Evolutionary conservation across 495 filamentous ascomycete genomes (phyloP).

Genomic region (Podospora bellae-mahoneyi): DNA sequence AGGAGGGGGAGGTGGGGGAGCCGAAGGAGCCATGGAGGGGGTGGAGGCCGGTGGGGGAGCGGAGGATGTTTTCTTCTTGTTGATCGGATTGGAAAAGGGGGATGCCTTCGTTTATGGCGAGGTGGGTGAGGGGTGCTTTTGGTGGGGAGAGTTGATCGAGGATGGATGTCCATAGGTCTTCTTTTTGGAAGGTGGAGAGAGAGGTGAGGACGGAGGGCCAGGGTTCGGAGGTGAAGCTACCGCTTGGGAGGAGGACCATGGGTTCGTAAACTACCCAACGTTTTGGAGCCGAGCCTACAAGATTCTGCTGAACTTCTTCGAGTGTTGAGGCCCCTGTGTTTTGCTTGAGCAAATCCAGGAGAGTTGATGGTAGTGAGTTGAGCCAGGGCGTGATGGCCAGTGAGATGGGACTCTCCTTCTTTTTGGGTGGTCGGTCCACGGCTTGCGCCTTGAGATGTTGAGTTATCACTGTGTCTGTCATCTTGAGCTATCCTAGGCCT

Average conservation of each 20-base stretch:
- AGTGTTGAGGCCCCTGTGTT: not conserved
- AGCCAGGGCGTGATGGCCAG: slow-evolving; percentile 34
- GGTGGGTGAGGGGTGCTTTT: slow-evolving; percentile 53
- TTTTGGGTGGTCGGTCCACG: slow-evolving; percentile 15
- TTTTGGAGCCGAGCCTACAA: slow-evolving; percentile 51
- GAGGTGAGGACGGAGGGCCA: slow-evolving; percentile 47
- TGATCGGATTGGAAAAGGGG: slow-evolving; percentile 37
- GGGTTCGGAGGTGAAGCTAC: slow-evolving; percentile 49
- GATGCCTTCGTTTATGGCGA: slow-evolving; percentile 74
- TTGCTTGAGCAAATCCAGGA: not conserved
- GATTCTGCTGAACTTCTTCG: slow-evolving; percentile 14
- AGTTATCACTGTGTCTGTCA: not conserved
- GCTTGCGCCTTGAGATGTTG: not conserved
- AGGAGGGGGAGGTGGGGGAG: slow-evolving; percentile 33
- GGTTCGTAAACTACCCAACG: slow-evolving; percentile 68
- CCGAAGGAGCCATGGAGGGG: slow-evolving; percentile 69
- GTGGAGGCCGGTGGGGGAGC: slow-evolving; percentile 59
- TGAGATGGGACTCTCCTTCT: slow-evolving; percentile 30
- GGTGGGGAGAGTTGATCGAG: slow-evolving; percentile 49
- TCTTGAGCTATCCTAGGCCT: not conserved
- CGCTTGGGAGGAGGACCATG: slow-evolving; percentile 62
- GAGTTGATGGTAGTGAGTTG: slow-evolving; percentile 6
- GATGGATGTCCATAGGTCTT: slow-evolving; percentile 43
- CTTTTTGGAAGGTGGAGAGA: slow-evolving; percentile 2
- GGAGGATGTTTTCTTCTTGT: slow-evolving; percentile 53